Percentiles rank a stretch among this genome's conserved stretches.
Conservation (phyloP, 2,329 filamentous ascomycete species). For the Aspergillus sp. region DNA sequence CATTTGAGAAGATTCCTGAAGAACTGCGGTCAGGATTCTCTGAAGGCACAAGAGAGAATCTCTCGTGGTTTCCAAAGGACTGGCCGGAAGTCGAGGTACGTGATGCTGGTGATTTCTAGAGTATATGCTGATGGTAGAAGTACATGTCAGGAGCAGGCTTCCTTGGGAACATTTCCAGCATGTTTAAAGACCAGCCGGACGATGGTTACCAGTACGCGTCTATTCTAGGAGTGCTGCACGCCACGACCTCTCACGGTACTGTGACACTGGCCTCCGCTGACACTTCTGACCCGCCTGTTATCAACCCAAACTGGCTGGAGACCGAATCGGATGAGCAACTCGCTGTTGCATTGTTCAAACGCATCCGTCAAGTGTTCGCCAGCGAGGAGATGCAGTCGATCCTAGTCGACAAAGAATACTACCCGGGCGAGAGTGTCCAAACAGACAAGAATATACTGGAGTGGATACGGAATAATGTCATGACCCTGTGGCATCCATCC, state of each 20-base stretch:
- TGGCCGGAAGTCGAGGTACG: slow-evolving; percentile 39
- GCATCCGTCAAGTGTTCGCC: slow-evolving; percentile 38
- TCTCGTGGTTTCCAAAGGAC: slow-evolving; percentile 30
- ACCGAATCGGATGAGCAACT: slow-evolving; percentile 44
- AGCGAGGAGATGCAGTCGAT: slow-evolving; percentile 25
- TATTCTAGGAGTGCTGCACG: slow-evolving; percentile 35
- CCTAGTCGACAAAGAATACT: slow-evolving; percentile 33
- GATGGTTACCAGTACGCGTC: slow-evolving; percentile 35
- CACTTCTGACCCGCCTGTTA: slow-evolving; percentile 37
- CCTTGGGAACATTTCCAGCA: slow-evolving; percentile 15
- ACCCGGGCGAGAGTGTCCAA: slow-evolving; percentile 36
- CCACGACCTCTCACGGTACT: slow-evolving; percentile 47
- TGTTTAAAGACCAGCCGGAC: slow-evolving; percentile 9
- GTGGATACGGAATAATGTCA: slow-evolving; percentile 24
- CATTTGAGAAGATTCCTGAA: slow-evolving; percentile 35
- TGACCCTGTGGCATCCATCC: slow-evolving; percentile 34
- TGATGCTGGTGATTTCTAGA: not conserved
- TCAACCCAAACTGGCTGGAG: slow-evolving; percentile 49
- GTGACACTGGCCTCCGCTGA: slow-evolving; percentile 43
- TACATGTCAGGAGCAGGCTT: slow-evolving; percentile 23
- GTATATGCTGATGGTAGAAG: slow-evolving; percentile 3
- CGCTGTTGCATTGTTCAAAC: slow-evolving; percentile 43
- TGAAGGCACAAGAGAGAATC: slow-evolving; percentile 11
- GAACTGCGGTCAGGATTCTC: slow-evolving; percentile 21
- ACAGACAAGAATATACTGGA: slow-evolving; percentile 44